phyloP scores from a whole-genome alignment of 139 green algal species.

The Coelastrella sp. region DNA sequence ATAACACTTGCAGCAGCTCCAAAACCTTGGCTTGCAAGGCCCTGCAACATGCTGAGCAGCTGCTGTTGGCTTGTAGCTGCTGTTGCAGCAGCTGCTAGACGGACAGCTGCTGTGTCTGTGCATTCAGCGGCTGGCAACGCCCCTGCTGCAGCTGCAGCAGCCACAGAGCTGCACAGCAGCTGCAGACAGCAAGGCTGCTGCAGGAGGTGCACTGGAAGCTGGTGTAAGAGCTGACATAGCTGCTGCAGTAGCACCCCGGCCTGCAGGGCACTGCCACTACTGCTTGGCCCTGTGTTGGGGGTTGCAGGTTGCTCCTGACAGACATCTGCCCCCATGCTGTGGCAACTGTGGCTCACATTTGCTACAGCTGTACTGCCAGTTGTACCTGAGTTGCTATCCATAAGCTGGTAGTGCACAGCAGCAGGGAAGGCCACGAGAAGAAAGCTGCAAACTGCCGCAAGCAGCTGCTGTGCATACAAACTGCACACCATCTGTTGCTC shows the following conservation, averaged over 20 bases:
- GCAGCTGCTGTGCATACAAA: conserved; percentile 21
- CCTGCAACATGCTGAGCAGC: conserved; percentile 27
- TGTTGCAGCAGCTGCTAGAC: conserved; percentile 5
- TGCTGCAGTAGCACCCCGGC: background rate
- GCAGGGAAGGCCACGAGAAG: conserved; percentile 20
- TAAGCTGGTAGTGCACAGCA: conserved; percentile 16
- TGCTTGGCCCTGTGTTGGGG: too few relatives aligned
- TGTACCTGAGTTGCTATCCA: background rate
- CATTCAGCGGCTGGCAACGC: conserved; percentile 12
- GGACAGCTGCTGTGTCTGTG: background rate
- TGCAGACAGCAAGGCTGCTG: conserved; percentile 36
- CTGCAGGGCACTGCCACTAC: background rate
- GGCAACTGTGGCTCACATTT: background rate
- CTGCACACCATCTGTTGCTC: background rate
- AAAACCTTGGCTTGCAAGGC: background rate
- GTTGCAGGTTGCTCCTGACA: background rate
- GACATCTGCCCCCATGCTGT: background rate
- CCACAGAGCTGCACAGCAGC: conserved; percentile 39
- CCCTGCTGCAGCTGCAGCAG: background rate
- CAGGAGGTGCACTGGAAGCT: conserved; percentile 40
- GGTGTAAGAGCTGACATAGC: background rate
- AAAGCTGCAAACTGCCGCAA: background rate
- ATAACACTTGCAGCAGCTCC: background rate
- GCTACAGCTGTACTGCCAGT: background rate
- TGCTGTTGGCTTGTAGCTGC: conserved; percentile 18